Conservation (phyloP, 352 stramenopile genomes). For the Phytophthora sansomeana region DNA sequence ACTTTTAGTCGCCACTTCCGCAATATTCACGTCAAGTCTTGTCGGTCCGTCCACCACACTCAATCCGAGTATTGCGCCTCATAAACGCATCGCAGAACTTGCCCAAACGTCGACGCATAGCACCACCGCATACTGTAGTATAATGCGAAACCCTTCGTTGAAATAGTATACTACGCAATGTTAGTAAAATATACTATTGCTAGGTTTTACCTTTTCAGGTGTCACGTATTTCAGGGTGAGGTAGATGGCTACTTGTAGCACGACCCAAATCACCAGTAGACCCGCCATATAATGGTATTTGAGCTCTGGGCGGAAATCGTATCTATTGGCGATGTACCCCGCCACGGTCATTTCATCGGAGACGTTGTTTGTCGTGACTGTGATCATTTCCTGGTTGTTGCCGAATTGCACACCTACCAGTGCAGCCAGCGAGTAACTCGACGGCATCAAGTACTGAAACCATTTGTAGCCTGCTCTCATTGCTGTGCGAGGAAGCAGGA, state of each 20-base stretch:
- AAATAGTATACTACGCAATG: too few relatives aligned
- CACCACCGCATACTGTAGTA: too few relatives aligned
- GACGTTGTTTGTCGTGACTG: neutral
- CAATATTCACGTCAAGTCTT: too few relatives aligned
- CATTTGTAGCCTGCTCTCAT: constrained; percentile 50
- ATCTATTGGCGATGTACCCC: constrained; percentile 18
- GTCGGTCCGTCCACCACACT: too few relatives aligned
- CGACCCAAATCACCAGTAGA: constrained; percentile 30
- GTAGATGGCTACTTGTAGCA: too few relatives aligned
- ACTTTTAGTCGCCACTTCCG: too few relatives aligned
- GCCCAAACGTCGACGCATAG: too few relatives aligned
- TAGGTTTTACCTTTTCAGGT: constrained; percentile 57
- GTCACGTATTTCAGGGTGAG: constrained; percentile 62
- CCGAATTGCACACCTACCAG: constrained; percentile 38
- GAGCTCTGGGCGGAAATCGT: constrained; percentile 48
- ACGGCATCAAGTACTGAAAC: constrained; percentile 59
- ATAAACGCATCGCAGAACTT: too few relatives aligned
- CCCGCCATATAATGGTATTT: constrained; percentile 48
- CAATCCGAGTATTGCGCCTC: too few relatives aligned
- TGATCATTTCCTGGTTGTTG: constrained; percentile 28
- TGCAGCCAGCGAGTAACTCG: constrained; percentile 50
- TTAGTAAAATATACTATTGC: too few relatives aligned
- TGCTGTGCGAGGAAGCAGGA: constrained; percentile 25
- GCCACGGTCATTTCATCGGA: neutral
- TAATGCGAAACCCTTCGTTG: too few relatives aligned